Evolutionary conservation across 805 yeast species (phyloP).

Genomic region (Pichia eremophila): DNA sequence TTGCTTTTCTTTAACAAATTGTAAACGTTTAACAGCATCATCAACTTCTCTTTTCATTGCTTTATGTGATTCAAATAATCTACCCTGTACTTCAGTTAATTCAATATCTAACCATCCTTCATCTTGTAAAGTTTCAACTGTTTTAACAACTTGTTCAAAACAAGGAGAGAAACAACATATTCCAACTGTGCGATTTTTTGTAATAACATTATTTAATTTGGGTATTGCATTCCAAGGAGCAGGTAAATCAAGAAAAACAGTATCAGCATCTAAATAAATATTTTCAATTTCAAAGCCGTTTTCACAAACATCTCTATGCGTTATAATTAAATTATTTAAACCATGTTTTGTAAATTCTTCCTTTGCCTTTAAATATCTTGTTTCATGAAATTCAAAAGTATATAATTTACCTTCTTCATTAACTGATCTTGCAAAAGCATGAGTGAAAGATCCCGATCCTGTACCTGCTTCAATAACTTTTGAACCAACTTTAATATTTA

Average conservation of each 20-base stretch:
- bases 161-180: conserved; percentile 97
- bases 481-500: conserved; percentile 64
- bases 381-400: conserved; percentile 88
- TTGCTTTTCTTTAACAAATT: conserved; percentile 70
- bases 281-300: conserved; percentile 61
- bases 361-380: conserved; percentile 70
- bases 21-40: conserved; percentile 71
- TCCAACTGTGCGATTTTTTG: conserved; percentile 44
- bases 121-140: conserved; percentile 63
- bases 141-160: conserved; percentile 89
- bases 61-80: conserved; percentile 78
- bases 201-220: conserved; percentile 50
- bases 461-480: conserved; percentile 95
- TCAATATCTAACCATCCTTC: conserved; percentile 82
- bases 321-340: conserved; percentile 48
- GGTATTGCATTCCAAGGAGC: conserved; percentile 96
- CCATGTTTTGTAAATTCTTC: conserved; percentile 70
- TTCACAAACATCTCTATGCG: conserved; percentile 88
- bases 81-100: conserved; percentile 84
- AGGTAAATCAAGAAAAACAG: conserved; percentile 85
- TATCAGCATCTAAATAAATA: conserved; percentile 48
- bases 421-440: conserved; percentile 78
- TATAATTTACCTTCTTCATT: conserved; percentile 52
- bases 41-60: conserved; percentile 75
- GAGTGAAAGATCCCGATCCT: conserved; percentile 94